Evolutionary conservation across 495 filamentous ascomycete species (phyloP).

Genomic region (Pseudomonodictys pantanalensis): DNA sequence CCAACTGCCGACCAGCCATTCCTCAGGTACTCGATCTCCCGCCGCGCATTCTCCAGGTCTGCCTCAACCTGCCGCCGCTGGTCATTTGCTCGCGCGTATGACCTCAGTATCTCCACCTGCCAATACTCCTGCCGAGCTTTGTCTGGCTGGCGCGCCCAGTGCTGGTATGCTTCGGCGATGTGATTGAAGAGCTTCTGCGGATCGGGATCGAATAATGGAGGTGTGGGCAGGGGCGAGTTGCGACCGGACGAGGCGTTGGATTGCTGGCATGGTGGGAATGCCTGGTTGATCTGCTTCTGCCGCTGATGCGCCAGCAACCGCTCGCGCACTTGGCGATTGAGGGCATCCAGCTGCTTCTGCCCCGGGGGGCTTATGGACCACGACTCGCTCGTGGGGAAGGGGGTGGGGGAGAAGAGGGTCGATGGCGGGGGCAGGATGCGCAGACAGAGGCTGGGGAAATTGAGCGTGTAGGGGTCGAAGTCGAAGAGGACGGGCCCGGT

Average conservation of each 20-base stretch:
- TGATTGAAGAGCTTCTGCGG: conserved; percentile 62
- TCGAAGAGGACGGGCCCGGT: conserved; percentile 53
- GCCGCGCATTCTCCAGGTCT: conserved; percentile 59
- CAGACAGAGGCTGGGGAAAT: conserved; percentile 77
- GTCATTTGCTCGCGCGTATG: conserved; percentile 65
- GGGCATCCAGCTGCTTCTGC: conserved; percentile 63
- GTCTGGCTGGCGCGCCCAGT: conserved; percentile 62
- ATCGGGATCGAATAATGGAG: conserved; percentile 40
- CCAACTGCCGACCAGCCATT: conserved; percentile 59
- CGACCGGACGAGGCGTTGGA: conserved; percentile 10
- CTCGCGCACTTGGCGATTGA: conserved; percentile 62
- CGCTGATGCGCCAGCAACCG: conserved; percentile 26
- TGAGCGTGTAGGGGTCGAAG: conserved; percentile 75
- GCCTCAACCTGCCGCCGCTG: conserved; percentile 61
- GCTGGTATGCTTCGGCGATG: conserved; percentile 63
- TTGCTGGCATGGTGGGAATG: conserved; percentile 39
- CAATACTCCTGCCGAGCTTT: conserved; percentile 63
- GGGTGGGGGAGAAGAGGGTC: conserved; percentile 65
- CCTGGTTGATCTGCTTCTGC: conserved; percentile 55
- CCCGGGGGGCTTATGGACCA: conserved; percentile 75
- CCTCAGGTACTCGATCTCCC: conserved; percentile 71
- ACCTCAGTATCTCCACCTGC: conserved; percentile 73
- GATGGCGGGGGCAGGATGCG: conserved; percentile 75
- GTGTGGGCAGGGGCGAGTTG: conserved; percentile 29
- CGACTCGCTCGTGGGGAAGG: conserved; percentile 64